Conservation (phyloP, 306 rosid species). For the Rosa rugosa region DNA sequence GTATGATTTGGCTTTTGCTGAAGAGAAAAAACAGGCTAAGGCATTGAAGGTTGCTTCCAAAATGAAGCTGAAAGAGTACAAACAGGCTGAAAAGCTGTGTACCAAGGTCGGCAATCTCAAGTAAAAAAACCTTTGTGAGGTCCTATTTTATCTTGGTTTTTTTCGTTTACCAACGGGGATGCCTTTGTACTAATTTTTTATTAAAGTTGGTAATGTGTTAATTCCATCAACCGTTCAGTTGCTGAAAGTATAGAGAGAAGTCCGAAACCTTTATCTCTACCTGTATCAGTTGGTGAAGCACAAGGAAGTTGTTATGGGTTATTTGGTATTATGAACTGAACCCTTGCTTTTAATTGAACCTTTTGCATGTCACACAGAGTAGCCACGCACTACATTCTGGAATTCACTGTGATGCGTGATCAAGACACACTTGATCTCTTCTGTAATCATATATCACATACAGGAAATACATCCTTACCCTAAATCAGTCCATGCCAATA, state of each 20-base stretch:
- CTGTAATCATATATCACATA: neutral
- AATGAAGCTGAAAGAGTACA: conserved; percentile 74
- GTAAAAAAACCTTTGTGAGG: neutral
- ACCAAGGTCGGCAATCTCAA: conserved; percentile 63
- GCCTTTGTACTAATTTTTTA: neutral
- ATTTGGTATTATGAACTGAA: neutral
- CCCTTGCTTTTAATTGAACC: too few species aligned
- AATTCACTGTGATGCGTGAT: too few species aligned
- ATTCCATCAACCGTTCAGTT: too few species aligned
- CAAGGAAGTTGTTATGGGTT: conserved; percentile 15
- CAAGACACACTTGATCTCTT: neutral
- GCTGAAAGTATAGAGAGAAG: too few species aligned
- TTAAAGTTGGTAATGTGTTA: neutral
- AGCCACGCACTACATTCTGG: too few species aligned
- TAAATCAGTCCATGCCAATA: neutral
- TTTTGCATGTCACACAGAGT: too few species aligned
- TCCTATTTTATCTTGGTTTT: neutral
- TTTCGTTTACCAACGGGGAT: neutral
- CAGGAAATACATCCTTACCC: neutral
- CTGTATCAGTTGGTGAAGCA: conserved; percentile 8
- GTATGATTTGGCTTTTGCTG: conserved; percentile 55
- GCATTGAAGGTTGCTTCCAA: conserved; percentile 79
- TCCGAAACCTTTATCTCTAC: too few species aligned
- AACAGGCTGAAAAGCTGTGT: conserved; percentile 77
- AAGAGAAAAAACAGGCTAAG: conserved; percentile 78